Conservation (phyloP, 345 rosid genomes). For the Gossypium bickii region DNA sequence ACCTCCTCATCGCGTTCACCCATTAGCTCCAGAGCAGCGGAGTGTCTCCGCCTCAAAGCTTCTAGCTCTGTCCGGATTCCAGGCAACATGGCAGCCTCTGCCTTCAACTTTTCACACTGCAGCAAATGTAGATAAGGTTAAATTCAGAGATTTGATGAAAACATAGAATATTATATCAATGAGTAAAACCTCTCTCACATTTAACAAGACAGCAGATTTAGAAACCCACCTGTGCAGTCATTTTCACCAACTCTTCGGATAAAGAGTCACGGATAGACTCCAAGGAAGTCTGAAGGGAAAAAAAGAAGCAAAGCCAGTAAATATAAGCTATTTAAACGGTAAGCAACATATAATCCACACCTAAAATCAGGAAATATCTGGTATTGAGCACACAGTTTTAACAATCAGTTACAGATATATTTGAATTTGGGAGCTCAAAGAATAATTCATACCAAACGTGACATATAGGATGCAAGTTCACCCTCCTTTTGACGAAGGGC, state of each 20-base stretch:
- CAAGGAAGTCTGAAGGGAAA: constrained; percentile 63
- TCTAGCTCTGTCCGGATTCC: constrained; percentile 87
- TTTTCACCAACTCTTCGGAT: constrained; percentile 90
- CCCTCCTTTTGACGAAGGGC: constrained; percentile 99
- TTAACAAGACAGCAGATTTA: constrained; percentile 1
- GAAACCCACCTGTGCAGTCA: constrained; percentile 79
- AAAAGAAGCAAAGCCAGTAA: background rate
- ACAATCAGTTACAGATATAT: background rate
- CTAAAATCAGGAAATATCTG: constrained; percentile 1
- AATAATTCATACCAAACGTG: constrained; percentile 72
- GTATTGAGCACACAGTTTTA: background rate
- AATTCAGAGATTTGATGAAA: constrained; percentile 10
- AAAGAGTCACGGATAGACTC: constrained; percentile 96
- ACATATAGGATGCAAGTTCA: constrained; percentile 91
- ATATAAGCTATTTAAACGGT: background rate
- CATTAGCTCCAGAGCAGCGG: constrained; percentile 97
- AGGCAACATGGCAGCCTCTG: constrained; percentile 68
- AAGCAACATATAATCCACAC: background rate
- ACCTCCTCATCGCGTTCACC: constrained; percentile 99
- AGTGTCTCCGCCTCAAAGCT: constrained; percentile 84
- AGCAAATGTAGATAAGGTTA: constrained; percentile 19
- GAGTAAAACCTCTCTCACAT: background rate
- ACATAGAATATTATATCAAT: background rate
- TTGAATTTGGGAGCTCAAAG: constrained; percentile 6
- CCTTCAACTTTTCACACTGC: constrained; percentile 84